Evolutionary conservation across 1,139 yeast genomes (phyloP).

Genomic region (Eremothecium cymbalariae): DNA sequence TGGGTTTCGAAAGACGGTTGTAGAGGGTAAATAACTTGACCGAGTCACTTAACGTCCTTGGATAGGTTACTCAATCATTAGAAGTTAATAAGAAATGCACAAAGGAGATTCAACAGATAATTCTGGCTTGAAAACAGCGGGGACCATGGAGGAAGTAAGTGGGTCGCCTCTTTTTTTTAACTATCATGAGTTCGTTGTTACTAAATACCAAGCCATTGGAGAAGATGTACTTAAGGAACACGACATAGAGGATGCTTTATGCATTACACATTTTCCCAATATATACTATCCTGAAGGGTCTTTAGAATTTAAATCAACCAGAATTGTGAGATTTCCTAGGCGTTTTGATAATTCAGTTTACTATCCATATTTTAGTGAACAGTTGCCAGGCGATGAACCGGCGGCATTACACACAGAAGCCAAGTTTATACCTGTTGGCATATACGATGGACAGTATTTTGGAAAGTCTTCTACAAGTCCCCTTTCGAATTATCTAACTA

Average conservation of each 20-base stretch:
- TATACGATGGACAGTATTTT: slow-evolving; percentile 37
- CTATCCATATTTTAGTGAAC: slow-evolving; percentile 52
- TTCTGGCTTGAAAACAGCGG: slow-evolving; percentile 11
- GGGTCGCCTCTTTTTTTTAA: slow-evolving; percentile 44
- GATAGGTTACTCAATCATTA: no score
- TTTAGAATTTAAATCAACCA: slow-evolving; percentile 33
- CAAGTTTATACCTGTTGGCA: slow-evolving; percentile 36
- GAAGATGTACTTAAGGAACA: slow-evolving; percentile 18
- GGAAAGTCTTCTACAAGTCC: slow-evolving; percentile 53
- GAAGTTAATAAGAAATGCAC: slow-evolving; percentile 8
- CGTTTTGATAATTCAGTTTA: slow-evolving; percentile 32
- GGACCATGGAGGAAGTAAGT: slow-evolving; percentile 8
- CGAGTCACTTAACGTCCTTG: no score
- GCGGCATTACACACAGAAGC: slow-evolving; percentile 43
- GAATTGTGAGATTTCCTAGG: slow-evolving; percentile 62
- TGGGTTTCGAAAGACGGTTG: no score
- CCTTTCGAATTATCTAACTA: slow-evolving; percentile 37
- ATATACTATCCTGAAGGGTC: slow-evolving; percentile 35
- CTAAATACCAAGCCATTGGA: slow-evolving; percentile 30
- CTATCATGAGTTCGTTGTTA: slow-evolving; percentile 51
- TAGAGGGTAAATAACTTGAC: no score
- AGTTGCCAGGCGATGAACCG: slow-evolving; percentile 57
- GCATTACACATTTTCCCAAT: slow-evolving; percentile 62
- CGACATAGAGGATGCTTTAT: slow-evolving; percentile 33
- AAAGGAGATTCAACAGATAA: slow-evolving; percentile 9